Percentiles rank a stretch among this genome's conserved stretches.
phyloP scores from a whole-genome alignment of 306 rosid species.

The Ammopiptanthus mongolicus region DNA sequence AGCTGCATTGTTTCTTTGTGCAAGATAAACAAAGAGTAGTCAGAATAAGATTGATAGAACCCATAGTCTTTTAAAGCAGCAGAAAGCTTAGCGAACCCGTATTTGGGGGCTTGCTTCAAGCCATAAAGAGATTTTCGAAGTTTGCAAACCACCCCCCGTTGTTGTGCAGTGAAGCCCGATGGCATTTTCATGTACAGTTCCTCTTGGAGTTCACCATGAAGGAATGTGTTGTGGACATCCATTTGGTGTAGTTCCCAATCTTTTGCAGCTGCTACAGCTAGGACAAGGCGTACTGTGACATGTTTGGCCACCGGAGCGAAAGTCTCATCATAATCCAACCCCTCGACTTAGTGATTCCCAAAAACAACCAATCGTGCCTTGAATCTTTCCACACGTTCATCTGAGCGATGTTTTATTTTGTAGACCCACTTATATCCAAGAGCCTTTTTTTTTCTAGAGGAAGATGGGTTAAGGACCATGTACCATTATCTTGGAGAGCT shows the following conservation, averaged over 20 bases:
- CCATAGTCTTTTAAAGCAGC: neutral
- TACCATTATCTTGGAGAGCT: neutral
- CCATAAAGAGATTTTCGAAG: neutral
- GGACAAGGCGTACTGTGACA: neutral
- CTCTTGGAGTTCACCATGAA: neutral
- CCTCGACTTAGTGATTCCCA: neutral
- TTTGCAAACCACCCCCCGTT: neutral
- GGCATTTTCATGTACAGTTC: neutral
- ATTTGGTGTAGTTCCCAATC: neutral
- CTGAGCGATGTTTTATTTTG: neutral
- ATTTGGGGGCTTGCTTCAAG: neutral
- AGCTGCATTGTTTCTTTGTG: neutral
- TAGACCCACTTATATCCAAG: neutral
- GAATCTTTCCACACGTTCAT: neutral
- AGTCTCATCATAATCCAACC: neutral
- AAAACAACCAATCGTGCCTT: neutral
- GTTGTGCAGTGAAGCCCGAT: neutral
- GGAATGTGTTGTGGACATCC: too few relatives aligned
- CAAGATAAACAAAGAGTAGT: neutral
- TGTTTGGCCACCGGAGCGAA: neutral
- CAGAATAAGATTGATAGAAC: neutral
- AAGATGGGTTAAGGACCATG: neutral
- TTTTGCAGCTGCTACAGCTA: neutral
- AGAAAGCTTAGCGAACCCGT: neutral
- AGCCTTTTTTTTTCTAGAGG: neutral